Percentiles rank a stretch among this genome's conserved stretches.
Evolutionary conservation across 2,329 filamentous ascomycete genomes (phyloP).

Genomic region (Microcyclospora tardicrescens): DNA sequence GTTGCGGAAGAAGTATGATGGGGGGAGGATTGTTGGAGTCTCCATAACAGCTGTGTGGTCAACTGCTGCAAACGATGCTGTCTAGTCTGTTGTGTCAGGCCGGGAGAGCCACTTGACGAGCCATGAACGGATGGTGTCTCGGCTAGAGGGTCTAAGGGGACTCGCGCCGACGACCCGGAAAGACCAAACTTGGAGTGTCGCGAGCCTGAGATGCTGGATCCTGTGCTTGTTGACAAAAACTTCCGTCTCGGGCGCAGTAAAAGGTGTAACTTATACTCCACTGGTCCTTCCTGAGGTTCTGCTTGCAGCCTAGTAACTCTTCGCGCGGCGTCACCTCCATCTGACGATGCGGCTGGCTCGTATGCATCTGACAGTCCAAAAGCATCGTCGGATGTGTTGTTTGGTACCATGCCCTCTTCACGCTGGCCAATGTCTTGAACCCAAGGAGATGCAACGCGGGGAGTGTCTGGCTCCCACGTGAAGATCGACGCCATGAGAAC

Average conservation of each 20-base stretch:
- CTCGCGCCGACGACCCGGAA: slow-evolving; percentile 10
- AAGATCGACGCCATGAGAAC: slow-evolving; percentile 78
- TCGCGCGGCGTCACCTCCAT: neutral
- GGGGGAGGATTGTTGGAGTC: slow-evolving; percentile 85
- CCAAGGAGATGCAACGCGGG: slow-evolving; percentile 85
- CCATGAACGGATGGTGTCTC: slow-evolving; percentile 11
- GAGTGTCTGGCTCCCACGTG: slow-evolving; percentile 81
- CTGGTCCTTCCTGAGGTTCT: slow-evolving; percentile 87
- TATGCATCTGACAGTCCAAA: neutral
- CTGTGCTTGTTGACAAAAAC: slow-evolving; percentile 59
- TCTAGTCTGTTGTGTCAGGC: slow-evolving; percentile 52
- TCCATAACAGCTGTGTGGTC: slow-evolving; percentile 90
- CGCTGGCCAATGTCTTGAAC: slow-evolving; percentile 29
- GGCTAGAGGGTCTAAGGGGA: too few species aligned
- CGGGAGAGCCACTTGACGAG: slow-evolving; percentile 9
- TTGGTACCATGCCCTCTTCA: neutral
- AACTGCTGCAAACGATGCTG: slow-evolving; percentile 80
- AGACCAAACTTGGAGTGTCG: slow-evolving; percentile 35
- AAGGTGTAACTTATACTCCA: slow-evolving; percentile 92
- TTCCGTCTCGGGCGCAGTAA: slow-evolving; percentile 64
- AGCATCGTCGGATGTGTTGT: neutral
- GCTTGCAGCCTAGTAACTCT: slow-evolving; percentile 63
- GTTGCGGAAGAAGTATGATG: slow-evolving; percentile 72
- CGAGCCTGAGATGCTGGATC: slow-evolving; percentile 49
- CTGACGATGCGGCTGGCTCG: neutral